These are phyloP conservation scores for Cercospora sp. DNA, from an alignment of 2,329 filamentous ascomycete species.

Conservation along the genomic window DNA sequence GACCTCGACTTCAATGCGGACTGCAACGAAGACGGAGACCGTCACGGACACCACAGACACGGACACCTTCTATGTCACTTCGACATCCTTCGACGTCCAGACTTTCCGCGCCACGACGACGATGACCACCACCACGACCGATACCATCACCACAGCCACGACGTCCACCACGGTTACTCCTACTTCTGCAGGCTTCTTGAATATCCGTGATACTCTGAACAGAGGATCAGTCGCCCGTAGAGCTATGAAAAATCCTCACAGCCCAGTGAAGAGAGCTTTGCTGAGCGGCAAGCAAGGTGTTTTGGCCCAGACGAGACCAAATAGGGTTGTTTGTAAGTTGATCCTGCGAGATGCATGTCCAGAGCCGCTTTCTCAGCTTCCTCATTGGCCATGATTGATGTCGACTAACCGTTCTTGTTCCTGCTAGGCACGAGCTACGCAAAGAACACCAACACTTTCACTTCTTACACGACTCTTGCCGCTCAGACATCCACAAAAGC, in stretches of 20 bases:
- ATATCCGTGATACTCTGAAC: neutral
- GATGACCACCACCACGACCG: neutral
- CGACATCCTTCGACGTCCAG: neutral
- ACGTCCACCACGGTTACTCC: neutral
- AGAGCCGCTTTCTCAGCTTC: neutral
- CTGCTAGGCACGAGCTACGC: neutral
- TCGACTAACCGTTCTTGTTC: neutral
- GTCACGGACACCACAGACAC: constrained; percentile 1
- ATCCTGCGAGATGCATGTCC: neutral
- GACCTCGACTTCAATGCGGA: neutral
- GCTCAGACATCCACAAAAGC: constrained; percentile 6
- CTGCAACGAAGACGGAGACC: constrained; percentile 2
- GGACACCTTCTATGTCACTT: constrained; percentile 2
- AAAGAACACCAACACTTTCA: constrained; percentile 1
- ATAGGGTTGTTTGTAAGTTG: constrained; percentile 10
- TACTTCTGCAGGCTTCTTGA: neutral
- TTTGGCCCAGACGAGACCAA: constrained; percentile 7
- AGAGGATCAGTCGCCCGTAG: neutral
- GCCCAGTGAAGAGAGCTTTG: constrained; percentile 4
- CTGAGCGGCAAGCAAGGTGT: constrained; percentile 8
- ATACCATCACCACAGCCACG: neutral
- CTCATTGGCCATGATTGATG: neutral
- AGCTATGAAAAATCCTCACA: neutral
- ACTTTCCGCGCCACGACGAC: neutral
- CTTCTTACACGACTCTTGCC: neutral